Evolutionary conservation across 768 basidiomycete species (phyloP), one percentile per base, ranked within the genome.

Genomic region (Tephrocybe sp.): DNA sequence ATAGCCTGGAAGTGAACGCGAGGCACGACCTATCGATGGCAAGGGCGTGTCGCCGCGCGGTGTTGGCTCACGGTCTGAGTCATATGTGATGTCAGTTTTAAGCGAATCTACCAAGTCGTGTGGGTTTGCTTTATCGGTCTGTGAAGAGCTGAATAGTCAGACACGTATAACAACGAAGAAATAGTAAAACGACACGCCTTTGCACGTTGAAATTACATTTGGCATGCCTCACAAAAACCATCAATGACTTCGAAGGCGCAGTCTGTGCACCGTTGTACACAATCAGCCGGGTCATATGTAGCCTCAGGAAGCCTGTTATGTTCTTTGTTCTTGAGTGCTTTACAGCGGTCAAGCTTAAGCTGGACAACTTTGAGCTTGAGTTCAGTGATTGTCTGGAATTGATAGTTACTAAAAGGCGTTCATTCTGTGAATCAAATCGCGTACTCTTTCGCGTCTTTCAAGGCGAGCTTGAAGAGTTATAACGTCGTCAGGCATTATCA

Each of bases 41-140:
- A 70, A 44, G 1, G 71, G 71, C 0, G 70, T 74, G 11, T 58
- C 60, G 5, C 69, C 62, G 4, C 69, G 64, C 6, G 64, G 63
- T 6, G 44, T 25, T 4, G 55, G 50, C 1, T 52, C 52, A 11
- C 69, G 64, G 35, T 68, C 66, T 8, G 56, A 45, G 9, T 58
- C 53, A 30, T 64, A 52, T 0, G 62, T 52, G 21, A 62, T 52
- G 27, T 59, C 60, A 13, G 50, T 58, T 4, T 56, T 54, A 15
- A 54, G 44, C 19, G 57, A 43, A 27, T 53, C 55, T 21, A 24
- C 21, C 22, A 46, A 49, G 16, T 47, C 11, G 21, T 24, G 25
- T 9, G 36, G 36, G 12, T 19, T 30, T 8, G 42, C 36, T 30
- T 35, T 28, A 34, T 47, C 22, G 18, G 42, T 16, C 34, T 42